These are phyloP conservation scores for Brachypodium distachyon DNA, from an alignment of 202 grass and related monocot genomes.

Conservation along the genomic window DNA sequence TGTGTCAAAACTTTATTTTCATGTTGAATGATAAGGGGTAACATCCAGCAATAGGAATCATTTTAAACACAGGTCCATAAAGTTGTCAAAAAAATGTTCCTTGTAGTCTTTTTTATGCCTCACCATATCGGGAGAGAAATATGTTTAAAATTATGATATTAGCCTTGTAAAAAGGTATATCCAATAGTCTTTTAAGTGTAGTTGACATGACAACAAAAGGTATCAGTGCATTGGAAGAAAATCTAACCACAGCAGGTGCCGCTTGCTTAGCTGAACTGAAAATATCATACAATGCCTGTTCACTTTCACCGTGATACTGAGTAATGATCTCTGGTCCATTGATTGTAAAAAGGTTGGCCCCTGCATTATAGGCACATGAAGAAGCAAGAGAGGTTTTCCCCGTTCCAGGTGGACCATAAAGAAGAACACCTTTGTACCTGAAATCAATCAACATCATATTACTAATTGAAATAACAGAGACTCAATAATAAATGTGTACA, in stretches of 20 bases:
- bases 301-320: slow-evolving; percentile 86
- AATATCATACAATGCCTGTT: slow-evolving; percentile 64
- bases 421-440: slow-evolving; percentile 91
- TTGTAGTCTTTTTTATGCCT: neutral
- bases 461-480: neutral
- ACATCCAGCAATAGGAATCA: neutral
- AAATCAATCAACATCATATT: slow-evolving; percentile 6
- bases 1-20: neutral
- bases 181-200: neutral
- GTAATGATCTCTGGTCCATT: slow-evolving; percentile 89
- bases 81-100: neutral
- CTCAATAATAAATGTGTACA: neutral
- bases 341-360: slow-evolving; percentile 61
- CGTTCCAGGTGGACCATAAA: slow-evolving; percentile 91
- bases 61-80: neutral
- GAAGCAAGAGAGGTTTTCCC: slow-evolving; percentile 85
- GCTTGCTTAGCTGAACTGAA: slow-evolving; percentile 66
- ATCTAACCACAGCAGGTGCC: slow-evolving; percentile 73
- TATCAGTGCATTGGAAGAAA: slow-evolving; percentile 14
- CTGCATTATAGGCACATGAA: slow-evolving; percentile 55
- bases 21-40: neutral
- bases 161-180: neutral
- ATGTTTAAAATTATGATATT: neutral
- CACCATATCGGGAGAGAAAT: neutral
- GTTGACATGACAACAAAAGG: slow-evolving; percentile 8